phyloP scores from a whole-genome alignment of 768 basidiomycete genomes.

The Trametes maxima region DNA sequence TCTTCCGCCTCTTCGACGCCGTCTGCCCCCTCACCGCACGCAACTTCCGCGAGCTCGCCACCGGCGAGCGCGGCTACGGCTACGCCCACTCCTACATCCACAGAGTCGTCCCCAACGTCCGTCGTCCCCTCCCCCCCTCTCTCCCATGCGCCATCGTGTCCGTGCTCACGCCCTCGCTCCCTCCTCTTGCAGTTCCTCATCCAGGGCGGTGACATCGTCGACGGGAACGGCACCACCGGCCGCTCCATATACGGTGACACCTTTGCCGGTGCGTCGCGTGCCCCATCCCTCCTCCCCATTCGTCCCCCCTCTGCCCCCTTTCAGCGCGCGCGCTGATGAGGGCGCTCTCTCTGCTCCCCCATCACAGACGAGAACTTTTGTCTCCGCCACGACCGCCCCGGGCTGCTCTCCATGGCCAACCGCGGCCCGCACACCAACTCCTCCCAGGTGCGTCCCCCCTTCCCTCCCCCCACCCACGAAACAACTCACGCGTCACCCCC shows the following conservation, averaged over 20 bases:
- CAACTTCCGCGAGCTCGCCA: conserved; percentile 83
- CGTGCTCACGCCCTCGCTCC: not conserved
- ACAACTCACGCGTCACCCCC: not conserved
- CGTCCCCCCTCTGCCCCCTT: not conserved
- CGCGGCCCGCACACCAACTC: conserved; percentile 53
- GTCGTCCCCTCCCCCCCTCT: conserved; percentile 13
- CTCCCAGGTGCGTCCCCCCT: conserved; percentile 39
- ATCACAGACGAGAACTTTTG: conserved; percentile 43
- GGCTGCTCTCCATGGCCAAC: conserved; percentile 54
- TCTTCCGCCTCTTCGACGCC: conserved; percentile 83
- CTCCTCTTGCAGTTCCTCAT: conserved; percentile 42
- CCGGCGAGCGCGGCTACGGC: conserved; percentile 67
- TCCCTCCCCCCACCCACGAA: not conserved
- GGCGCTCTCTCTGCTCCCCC: not conserved
- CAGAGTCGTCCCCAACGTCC: conserved; percentile 46
- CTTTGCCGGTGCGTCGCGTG: conserved; percentile 33
- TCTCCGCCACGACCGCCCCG: conserved; percentile 40
- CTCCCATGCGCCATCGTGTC: not conserved
- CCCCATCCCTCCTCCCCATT: not conserved
- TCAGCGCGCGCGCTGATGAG: not conserved
- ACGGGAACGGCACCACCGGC: conserved; percentile 39
- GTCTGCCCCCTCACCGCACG: conserved; percentile 77
- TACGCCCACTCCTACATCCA: conserved; percentile 76
- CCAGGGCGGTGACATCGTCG: conserved; percentile 44
- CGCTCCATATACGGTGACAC: conserved; percentile 41